Evolutionary conservation across 805 yeast species (phyloP), one percentile per base, ranked within the genome.

Genomic region (Monosporozyma aquatica): DNA sequence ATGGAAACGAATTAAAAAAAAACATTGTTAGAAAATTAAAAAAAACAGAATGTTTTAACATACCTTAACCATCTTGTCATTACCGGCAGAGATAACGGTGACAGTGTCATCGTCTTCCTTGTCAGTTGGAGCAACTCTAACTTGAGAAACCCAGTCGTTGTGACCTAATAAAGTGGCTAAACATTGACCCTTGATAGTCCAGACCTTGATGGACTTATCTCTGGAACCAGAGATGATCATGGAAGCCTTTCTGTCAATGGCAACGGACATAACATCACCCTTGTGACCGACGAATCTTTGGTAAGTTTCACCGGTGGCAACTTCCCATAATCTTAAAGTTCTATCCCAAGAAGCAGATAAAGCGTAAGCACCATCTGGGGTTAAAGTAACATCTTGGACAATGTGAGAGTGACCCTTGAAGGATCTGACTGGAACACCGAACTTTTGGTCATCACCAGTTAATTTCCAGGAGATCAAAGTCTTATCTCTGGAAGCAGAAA

Each of bases 311-410:
- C 97, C 99, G 62, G 89, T 77, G 69, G 80, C 81, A 64, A 92
- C 78, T 71, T 87, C 87, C 99, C 99, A 92, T 67, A 92, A 82
- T 80, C 97, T 90, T 70, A 94, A 78, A 67, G 98, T 89, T 78
- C 84, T 87, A 73, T 92, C 98, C 99, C 99, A 92, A 63, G 98
- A 92, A 65, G 95, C 96, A 54, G 98, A 92, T 70, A 92, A 76
- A 66, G 97, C 97, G 78, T 80, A 90, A 66, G 82, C 80, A 71
- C 97, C 97, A 69, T 92, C 98, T 67, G 94, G 87, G 55, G 97
- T 86, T 74, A 92, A 83, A 68, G 92, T 85, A 69, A 87, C 90
- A 69, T 92, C 98, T 75, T 87, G 89, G 59, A 92, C 95, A 66
- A 92, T 90, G 87, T 92, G 98, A 61, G 95, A 83, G 87, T 92